These are phyloP conservation scores for Papiliotrema terrestris DNA, from an alignment of 1,284 basidiomycete genomes.

Conservation along the genomic window DNA sequence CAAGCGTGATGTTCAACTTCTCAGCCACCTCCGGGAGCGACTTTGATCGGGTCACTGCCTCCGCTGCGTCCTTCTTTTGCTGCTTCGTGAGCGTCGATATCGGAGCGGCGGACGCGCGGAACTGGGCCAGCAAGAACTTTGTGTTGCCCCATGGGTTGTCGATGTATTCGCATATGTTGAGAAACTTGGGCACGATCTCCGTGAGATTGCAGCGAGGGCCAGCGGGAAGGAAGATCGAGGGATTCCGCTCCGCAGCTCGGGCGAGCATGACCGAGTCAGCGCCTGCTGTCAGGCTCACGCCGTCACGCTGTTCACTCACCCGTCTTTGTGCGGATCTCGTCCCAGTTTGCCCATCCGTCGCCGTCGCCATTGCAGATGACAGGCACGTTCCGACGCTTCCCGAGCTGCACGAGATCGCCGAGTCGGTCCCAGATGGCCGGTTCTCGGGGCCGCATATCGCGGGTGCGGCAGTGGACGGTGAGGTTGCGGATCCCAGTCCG, in stretches of 20 bases:
- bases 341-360: slow-evolving; percentile 70
- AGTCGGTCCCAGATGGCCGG: slow-evolving; percentile 74
- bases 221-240: slow-evolving; percentile 72
- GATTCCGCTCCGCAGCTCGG: slow-evolving; percentile 87
- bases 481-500: slow-evolving; percentile 83
- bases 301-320: slow-evolving; percentile 51
- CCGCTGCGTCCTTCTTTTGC: slow-evolving; percentile 59
- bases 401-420: slow-evolving; percentile 73
- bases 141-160: slow-evolving; percentile 78
- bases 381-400: slow-evolving; percentile 59
- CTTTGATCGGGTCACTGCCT: slow-evolving; percentile 62
- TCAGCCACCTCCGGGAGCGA: slow-evolving; percentile 60
- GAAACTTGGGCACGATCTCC: slow-evolving; percentile 68
- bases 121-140: slow-evolving; percentile 86
- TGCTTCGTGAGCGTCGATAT: slow-evolving; percentile 58
- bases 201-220: slow-evolving; percentile 68
- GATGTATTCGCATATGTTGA: slow-evolving; percentile 65
- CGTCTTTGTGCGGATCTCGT: slow-evolving; percentile 67
- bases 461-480: slow-evolving; percentile 93
- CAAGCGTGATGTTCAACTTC: slow-evolving; percentile 35
- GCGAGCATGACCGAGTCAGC: slow-evolving; percentile 96
- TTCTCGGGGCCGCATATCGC: slow-evolving; percentile 84
- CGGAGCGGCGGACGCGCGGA: slow-evolving; percentile 56
- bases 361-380: slow-evolving; percentile 96
- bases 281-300: slow-evolving; percentile 51